These are phyloP conservation scores for Pythium guiyangense DNA, from an alignment of 352 stramenopile genomes.

Conservation along the genomic window DNA sequence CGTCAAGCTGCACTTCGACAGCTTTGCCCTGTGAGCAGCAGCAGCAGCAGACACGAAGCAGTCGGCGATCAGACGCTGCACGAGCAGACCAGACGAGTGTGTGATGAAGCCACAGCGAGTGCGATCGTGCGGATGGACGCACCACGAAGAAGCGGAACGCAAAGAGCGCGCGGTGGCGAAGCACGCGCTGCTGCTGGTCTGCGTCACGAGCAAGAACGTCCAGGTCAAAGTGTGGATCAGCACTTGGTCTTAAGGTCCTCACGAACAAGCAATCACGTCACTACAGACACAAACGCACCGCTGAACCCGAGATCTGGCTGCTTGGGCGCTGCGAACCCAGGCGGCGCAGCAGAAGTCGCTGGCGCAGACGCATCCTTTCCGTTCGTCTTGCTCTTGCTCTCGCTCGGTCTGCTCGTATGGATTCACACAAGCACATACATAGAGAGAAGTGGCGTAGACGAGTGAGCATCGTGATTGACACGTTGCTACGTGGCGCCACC, in stretches of 20 bases:
- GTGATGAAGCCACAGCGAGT: not conserved
- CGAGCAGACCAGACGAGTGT: not conserved
- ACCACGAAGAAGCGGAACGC: constrained; percentile 79
- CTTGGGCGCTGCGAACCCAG: constrained; percentile 6
- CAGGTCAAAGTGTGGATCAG: no score
- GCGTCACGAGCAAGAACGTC: not conserved
- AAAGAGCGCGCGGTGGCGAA: constrained; percentile 77
- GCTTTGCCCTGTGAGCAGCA: constrained; percentile 37
- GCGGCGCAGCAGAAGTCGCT: not conserved
- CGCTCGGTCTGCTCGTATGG: constrained; percentile 1
- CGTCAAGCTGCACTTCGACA: constrained; percentile 66
- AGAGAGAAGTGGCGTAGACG: not conserved
- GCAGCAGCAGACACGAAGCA: not conserved
- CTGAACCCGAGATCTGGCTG: constrained; percentile 7
- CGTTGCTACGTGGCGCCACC: no score
- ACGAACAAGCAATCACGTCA: not conserved
- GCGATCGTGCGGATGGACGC: not conserved
- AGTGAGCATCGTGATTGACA: not conserved
- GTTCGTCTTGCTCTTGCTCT: constrained; percentile 13
- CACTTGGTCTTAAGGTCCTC: no score
- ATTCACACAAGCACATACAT: not conserved
- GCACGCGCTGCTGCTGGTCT: constrained; percentile 60
- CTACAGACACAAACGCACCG: constrained; percentile 7
- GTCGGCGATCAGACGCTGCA: no score
- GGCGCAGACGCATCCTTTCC: constrained; percentile 8